Evolutionary conservation across 805 yeast genomes (phyloP).

Genomic region (Teunomyces lycoperdinae): DNA sequence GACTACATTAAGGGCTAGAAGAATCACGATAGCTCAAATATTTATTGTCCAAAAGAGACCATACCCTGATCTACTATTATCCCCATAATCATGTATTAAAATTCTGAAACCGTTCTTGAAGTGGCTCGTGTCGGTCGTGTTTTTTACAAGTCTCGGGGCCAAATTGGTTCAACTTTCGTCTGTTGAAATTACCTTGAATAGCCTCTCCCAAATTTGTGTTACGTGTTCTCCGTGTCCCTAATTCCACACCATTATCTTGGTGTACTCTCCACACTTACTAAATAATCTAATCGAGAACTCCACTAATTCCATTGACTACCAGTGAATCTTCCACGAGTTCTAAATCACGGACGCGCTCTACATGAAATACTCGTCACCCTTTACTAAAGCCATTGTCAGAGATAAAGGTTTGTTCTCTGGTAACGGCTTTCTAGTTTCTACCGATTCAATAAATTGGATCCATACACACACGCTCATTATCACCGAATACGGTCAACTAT

Average conservation of each 20-base stretch:
- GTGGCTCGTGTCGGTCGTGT: constrained; percentile 2
- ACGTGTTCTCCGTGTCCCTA: background rate
- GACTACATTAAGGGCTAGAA: no score
- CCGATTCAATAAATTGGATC: constrained; percentile 37
- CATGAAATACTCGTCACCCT: constrained; percentile 18
- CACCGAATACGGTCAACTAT: constrained; percentile 32
- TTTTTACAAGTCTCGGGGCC: background rate
- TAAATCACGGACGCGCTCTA: background rate
- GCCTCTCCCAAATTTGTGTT: background rate
- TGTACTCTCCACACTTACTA: background rate
- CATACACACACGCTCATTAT: constrained; percentile 27
- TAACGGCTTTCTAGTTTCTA: constrained; percentile 31
- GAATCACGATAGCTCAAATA: no score
- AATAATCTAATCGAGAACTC: background rate
- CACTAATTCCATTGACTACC: background rate
- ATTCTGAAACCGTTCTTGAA: background rate
- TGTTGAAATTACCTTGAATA: background rate
- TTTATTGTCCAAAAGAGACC: background rate
- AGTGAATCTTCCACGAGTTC: background rate
- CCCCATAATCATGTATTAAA: background rate
- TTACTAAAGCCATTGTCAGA: constrained; percentile 28
- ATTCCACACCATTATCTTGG: background rate
- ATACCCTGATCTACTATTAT: background rate
- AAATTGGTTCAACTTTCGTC: constrained; percentile 1
- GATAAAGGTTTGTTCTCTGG: constrained; percentile 36